Evolutionary conservation across 345 rosid genomes (phyloP).

Genomic region (Linum lewisii): DNA sequence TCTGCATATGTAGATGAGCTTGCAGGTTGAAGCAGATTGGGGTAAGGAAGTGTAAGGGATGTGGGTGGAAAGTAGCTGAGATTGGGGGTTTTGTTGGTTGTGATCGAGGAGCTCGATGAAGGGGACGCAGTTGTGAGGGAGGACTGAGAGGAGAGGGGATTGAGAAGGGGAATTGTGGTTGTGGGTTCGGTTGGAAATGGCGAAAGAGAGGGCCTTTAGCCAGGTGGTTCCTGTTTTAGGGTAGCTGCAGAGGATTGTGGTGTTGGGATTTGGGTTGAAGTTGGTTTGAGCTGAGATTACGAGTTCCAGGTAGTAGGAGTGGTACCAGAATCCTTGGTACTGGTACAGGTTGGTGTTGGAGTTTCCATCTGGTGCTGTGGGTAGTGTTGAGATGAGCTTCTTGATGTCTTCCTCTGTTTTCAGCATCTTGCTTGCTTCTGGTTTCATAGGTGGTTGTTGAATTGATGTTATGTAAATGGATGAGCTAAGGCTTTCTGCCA

Average conservation of each 20-base stretch:
- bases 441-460: too few species aligned
- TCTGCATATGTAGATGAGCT: slow-evolving; percentile 12
- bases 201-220: slow-evolving; percentile 4
- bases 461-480: too few species aligned
- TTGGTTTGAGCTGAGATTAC: background rate
- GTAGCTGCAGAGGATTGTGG: background rate
- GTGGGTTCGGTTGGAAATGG: background rate
- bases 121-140: slow-evolving; percentile 2
- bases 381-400: background rate
- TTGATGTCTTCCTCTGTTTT: background rate
- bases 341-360: background rate
- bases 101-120: background rate
- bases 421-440: too few species aligned
- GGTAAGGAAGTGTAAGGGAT: slow-evolving; percentile 11
- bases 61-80: slow-evolving; percentile 17
- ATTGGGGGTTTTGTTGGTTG: background rate
- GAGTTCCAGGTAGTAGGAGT: background rate
- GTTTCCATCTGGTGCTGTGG: background rate
- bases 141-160: background rate
- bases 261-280: background rate
- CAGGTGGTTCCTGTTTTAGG: slow-evolving; percentile 4
- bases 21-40: slow-evolving; percentile 9
- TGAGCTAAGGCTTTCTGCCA: too few species aligned
- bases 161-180: background rate
- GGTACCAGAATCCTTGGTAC: slow-evolving; percentile 5